Conservation (phyloP, 331 rosid genomes). For the Rosa hybrid region DNA sequence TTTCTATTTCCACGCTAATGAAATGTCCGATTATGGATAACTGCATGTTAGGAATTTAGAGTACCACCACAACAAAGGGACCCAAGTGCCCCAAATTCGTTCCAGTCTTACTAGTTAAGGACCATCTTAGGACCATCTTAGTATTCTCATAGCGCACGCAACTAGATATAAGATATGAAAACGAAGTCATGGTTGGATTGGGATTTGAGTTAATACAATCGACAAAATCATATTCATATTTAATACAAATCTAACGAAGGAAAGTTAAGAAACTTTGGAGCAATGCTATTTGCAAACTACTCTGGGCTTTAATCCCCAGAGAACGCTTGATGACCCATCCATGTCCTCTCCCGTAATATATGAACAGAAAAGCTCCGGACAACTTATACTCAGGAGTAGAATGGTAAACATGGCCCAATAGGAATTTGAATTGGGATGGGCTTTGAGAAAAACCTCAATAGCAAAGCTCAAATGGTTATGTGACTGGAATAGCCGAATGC, state of each 20-base stretch:
- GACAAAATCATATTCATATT: background rate
- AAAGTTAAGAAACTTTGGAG: background rate
- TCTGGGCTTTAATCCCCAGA: background rate
- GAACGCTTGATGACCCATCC: background rate
- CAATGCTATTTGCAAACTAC: background rate
- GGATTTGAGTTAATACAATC: background rate
- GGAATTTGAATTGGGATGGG: background rate
- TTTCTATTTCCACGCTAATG: background rate
- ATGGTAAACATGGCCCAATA: background rate
- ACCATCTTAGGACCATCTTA: background rate
- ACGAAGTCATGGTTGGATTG: background rate
- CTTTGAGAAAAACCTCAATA: background rate
- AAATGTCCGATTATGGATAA: background rate
- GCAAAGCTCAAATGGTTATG: background rate
- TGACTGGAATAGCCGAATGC: background rate
- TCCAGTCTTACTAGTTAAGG: background rate
- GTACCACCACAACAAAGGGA: background rate
- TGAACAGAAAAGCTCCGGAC: background rate
- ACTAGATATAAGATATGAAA: background rate
- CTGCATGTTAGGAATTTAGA: background rate
- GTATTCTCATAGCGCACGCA: background rate
- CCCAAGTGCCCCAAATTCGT: background rate
- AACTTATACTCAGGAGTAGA: background rate
- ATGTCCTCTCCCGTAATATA: background rate
- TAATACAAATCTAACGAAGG: background rate